Percentiles rank a stretch among this genome's conserved stretches.
These are phyloP conservation scores for Urostyla sp. DNA, from an alignment of 73 alveolate genomes.

Conservation along the genomic window DNA sequence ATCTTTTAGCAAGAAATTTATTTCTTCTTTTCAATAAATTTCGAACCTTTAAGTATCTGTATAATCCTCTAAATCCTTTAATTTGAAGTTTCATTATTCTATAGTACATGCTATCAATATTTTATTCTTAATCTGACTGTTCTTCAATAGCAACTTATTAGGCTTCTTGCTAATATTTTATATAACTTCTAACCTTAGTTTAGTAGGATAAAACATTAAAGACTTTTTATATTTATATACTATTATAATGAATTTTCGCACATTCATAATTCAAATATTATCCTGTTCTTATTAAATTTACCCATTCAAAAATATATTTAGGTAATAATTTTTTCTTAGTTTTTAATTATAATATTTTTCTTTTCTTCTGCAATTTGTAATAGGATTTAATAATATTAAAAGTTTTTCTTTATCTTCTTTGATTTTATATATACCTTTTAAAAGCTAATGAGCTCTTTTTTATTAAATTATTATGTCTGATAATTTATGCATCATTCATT, in stretches of 20 bases:
- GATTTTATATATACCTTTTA: no score
- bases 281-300: slow-evolving; percentile 5
- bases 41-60: no score
- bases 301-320: background rate
- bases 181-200: slow-evolving; percentile 2
- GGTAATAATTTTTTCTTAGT: slow-evolving; percentile 22
- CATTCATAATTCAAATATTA: slow-evolving; percentile 29
- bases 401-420: no score
- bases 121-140: background rate
- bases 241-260: slow-evolving; percentile 7
- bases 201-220: background rate
- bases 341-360: no score
- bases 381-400: no score
- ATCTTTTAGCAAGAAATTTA: no score
- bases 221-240: slow-evolving; percentile 4
- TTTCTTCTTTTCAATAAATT: no score
- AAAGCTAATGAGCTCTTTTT: no score
- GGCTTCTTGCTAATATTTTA: background rate
- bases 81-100: slow-evolving; percentile 16
- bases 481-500: no score
- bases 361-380: no score
- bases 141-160: background rate
- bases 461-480: no score
- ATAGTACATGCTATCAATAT: slow-evolving; percentile 14
- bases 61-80: no score